phyloP scores from a whole-genome alignment of 805 yeast species.

The Kregervanrija delftensis region DNA sequence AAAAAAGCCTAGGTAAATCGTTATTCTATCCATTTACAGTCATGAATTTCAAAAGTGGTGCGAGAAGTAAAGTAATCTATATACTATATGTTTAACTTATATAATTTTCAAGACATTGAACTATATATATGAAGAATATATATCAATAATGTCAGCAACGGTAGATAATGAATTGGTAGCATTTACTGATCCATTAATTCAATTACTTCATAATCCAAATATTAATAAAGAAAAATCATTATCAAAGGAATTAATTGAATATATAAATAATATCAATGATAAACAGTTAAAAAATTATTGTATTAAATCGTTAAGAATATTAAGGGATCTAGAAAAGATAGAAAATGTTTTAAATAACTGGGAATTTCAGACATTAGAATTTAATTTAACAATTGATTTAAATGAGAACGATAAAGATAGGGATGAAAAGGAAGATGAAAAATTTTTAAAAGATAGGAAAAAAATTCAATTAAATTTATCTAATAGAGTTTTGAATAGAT shows the following conservation, averaged over 20 bases:
- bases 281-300: constrained; percentile 41
- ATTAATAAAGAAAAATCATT: constrained; percentile 35
- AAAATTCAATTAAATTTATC: constrained; percentile 49
- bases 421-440: constrained; percentile 14
- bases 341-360: constrained; percentile 42
- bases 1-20: no score
- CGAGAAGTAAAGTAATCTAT: no score
- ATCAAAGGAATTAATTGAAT: constrained; percentile 31
- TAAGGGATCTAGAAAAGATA: constrained; percentile 44
- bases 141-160: no score
- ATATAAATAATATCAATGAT: constrained; percentile 40
- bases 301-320: constrained; percentile 37
- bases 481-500: constrained; percentile 43
- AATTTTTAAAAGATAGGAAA: constrained; percentile 17
- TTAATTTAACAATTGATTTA: constrained; percentile 29
- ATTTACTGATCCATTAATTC: constrained; percentile 43
- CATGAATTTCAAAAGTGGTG: no score
- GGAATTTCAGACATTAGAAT: constrained; percentile 49
- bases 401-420: constrained; percentile 3
- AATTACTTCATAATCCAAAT: constrained; percentile 41
- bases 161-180: constrained; percentile 19
- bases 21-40: no score
- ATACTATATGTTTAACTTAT: no score
- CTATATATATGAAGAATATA: neutral
- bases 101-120: neutral